Conservation (phyloP, 2,329 filamentous ascomycete genomes). For the Didymella lethalis region DNA sequence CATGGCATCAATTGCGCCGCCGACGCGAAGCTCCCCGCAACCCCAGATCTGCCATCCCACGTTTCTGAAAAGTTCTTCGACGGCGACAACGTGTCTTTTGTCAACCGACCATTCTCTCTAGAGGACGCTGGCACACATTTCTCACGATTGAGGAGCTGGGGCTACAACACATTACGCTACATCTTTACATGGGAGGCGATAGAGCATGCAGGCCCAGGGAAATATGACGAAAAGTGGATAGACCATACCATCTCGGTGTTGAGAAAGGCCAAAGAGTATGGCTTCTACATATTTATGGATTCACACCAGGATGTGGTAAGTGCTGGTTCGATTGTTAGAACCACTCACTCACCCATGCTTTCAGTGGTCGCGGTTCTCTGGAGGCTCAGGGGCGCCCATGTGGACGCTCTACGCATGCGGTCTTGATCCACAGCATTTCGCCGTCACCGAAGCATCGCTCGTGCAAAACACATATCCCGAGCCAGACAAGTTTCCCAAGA, state of each 20-base stretch:
- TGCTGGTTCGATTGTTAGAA: constrained; percentile 29
- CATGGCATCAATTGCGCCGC: constrained; percentile 94
- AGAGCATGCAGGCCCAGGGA: constrained; percentile 87
- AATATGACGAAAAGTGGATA: constrained; percentile 94
- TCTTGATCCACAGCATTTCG: constrained; percentile 84
- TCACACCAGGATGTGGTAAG: constrained; percentile 95
- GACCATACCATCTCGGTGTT: constrained; percentile 87
- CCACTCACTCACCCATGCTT: neutral
- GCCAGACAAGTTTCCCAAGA: constrained; percentile 88
- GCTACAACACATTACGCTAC: constrained; percentile 96
- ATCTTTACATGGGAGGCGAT: constrained; percentile 99
- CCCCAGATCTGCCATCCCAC: constrained; percentile 83
- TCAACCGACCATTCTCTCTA: constrained; percentile 81
- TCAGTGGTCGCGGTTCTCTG: constrained; percentile 91
- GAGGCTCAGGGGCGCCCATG: constrained; percentile 93
- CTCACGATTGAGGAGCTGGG: constrained; percentile 81
- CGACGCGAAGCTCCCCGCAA: constrained; percentile 87
- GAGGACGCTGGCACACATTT: constrained; percentile 89
- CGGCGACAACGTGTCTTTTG: constrained; percentile 89
- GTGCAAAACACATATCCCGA: constrained; percentile 94
- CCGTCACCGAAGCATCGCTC: constrained; percentile 85
- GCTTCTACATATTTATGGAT: constrained; percentile 98
- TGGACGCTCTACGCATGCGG: constrained; percentile 98
- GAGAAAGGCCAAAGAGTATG: constrained; percentile 84
- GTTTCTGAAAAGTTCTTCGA: constrained; percentile 83